A percentile compares a stretch with the other conserved stretches of the same genome.
phyloP scores from a whole-genome alignment of 2,329 filamentous ascomycete genomes.

The Curvularia hawaiiensis region DNA sequence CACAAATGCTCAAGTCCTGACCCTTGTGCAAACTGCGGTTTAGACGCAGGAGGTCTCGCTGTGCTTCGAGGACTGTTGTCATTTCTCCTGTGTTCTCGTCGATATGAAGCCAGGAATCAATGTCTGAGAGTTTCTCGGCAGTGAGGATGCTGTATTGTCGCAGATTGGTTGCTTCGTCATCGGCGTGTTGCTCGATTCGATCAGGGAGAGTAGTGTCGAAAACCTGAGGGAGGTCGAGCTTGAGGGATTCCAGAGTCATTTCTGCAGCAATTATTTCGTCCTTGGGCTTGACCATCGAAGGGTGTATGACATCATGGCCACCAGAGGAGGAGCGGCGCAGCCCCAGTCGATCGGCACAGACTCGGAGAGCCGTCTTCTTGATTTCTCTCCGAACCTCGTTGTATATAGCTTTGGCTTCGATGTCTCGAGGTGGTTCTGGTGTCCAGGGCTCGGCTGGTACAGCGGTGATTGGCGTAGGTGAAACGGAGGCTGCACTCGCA shows the following conservation, averaged over 20 bases:
- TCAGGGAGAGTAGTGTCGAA: background rate
- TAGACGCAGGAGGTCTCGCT: conserved; percentile 19
- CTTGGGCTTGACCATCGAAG: conserved; percentile 10
- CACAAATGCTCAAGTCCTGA: conserved; percentile 2
- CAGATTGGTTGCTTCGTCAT: conserved; percentile 5
- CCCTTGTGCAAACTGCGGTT: conserved; percentile 13
- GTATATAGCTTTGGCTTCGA: conserved; percentile 12
- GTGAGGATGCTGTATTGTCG: conserved; percentile 12
- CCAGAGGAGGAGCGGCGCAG: background rate
- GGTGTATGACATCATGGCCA: conserved; percentile 12
- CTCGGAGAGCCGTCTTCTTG: conserved; percentile 5
- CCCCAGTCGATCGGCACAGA: conserved; percentile 16
- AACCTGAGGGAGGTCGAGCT: background rate
- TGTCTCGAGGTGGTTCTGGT: conserved; percentile 3
- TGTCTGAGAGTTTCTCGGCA: background rate
- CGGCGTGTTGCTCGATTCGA: conserved; percentile 3
- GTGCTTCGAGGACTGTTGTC: conserved; percentile 20
- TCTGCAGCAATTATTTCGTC: conserved; percentile 11
- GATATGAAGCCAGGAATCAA: conserved; percentile 15
- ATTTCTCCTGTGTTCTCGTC: conserved; percentile 7
- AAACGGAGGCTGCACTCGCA: background rate
- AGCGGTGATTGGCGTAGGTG: conserved; percentile 3
- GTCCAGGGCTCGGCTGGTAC: conserved; percentile 3
- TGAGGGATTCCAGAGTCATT: background rate
- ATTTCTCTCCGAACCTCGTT: conserved; percentile 2